Conservation (phyloP, 164 flowering plant species). For the Amborella trichopoda region DNA sequence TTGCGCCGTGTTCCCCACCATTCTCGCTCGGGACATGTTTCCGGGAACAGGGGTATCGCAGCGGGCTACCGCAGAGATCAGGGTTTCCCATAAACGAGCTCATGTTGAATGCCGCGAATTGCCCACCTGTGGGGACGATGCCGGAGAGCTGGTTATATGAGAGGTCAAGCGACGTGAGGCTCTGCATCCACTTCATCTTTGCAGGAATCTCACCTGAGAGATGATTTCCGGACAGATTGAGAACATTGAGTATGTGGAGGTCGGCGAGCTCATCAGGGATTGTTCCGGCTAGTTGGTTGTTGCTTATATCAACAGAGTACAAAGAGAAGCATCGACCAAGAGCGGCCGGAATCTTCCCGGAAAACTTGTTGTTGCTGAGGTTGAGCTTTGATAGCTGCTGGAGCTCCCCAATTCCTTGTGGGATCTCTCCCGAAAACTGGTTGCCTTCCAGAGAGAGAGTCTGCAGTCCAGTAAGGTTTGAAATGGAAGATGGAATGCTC, state of each 20-base stretch:
- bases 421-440: slow-evolving; percentile 44
- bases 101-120: slow-evolving; percentile 47
- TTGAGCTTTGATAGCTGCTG: slow-evolving; percentile 29
- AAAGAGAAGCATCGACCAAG: slow-evolving; percentile 26
- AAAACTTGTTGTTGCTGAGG: slow-evolving; percentile 38
- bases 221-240: slow-evolving; percentile 54
- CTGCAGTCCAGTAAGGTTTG: slow-evolving; percentile 30
- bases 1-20: neutral
- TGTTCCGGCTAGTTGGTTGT: slow-evolving; percentile 39
- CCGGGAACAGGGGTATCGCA: slow-evolving; percentile 15
- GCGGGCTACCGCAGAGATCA: slow-evolving; percentile 36
- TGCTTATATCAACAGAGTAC: slow-evolving; percentile 47
- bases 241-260: slow-evolving; percentile 24
- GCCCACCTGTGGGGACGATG: slow-evolving; percentile 44
- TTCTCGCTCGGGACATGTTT: neutral
- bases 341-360: slow-evolving; percentile 47
- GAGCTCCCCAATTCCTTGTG: slow-evolving; percentile 32
- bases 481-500: slow-evolving; percentile 42
- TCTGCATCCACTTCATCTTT: slow-evolving; percentile 42
- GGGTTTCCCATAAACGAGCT: slow-evolving; percentile 62
- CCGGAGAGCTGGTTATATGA: slow-evolving; percentile 63
- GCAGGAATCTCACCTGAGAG: slow-evolving; percentile 49
- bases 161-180: slow-evolving; percentile 58
- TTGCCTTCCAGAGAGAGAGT: slow-evolving; percentile 38
- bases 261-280: slow-evolving; percentile 34